These are phyloP conservation scores for Picea mariana DNA, from an alignment of 83 land plant species.

Conservation along the genomic window DNA sequence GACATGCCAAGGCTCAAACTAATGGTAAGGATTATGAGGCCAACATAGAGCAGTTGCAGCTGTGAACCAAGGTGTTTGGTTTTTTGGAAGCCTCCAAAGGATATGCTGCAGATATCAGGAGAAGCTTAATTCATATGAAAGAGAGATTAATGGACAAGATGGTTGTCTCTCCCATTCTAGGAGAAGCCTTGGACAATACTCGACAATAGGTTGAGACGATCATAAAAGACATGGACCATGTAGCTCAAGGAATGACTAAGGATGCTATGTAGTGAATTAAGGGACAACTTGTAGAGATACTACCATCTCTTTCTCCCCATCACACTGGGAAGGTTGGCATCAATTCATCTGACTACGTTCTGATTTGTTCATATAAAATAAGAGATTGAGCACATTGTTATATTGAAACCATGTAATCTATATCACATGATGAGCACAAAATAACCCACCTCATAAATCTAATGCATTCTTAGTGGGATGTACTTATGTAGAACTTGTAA, in stretches of 20 bases:
- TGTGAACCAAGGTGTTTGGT: no score
- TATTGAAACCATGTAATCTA: not conserved
- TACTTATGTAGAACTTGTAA: no score
- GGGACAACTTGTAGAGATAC: conserved; percentile 17
- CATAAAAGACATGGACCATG: conserved; percentile 17
- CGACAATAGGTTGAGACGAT: not conserved
- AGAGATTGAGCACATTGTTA: not conserved
- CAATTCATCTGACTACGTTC: no score
- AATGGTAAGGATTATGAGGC: no score
- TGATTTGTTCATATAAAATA: not conserved
- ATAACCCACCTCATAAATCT: no score
- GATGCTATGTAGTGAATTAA: conserved; percentile 5
- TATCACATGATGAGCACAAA: no score
- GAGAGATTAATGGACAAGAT: conserved; percentile 23
- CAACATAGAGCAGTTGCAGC: no score
- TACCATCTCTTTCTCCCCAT: conserved; percentile 22
- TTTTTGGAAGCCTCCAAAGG: no score
- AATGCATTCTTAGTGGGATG: no score
- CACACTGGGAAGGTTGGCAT: conserved; percentile 1
- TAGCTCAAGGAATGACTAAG: conserved; percentile 7
- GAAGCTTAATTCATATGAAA: conserved; percentile 18
- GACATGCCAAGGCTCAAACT: no score
- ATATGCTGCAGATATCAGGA: conserved; percentile 15
- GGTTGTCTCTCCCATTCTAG: conserved; percentile 13
- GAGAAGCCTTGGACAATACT: conserved; percentile 17